phyloP scores from a whole-genome alignment of 78 protist genomes.

The Thecamonas trahens region DNA sequence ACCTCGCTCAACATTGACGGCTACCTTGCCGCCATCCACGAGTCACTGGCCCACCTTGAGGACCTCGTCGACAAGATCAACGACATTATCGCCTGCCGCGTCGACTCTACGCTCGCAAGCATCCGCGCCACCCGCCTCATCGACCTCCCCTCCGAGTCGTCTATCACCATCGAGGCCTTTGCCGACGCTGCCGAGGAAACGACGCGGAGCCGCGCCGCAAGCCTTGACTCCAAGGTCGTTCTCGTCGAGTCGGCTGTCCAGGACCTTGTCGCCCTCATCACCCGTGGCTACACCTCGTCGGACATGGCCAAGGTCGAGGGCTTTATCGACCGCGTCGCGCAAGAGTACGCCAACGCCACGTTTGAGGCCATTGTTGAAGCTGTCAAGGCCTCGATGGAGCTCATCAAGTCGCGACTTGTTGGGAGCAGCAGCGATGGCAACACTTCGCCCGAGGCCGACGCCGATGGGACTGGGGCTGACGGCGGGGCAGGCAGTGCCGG shows the following conservation, averaged over 20 bases:
- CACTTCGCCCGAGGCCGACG: no score
- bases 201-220: background rate
- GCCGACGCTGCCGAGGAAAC: conserved; percentile 14
- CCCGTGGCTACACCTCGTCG: no score
- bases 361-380: no score
- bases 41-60: conserved; percentile 18
- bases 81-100: conserved; percentile 44
- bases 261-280: background rate
- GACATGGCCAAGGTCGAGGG: no score
- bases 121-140: conserved; percentile 24
- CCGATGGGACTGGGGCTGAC: no score
- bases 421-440: no score
- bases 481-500: no score
- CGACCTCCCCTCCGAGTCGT: conserved; percentile 32
- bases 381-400: no score
- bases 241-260: background rate
- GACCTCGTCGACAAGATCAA: conserved; percentile 19
- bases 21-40: conserved; percentile 37
- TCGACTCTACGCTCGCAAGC: conserved; percentile 22
- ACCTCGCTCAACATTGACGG: conserved; percentile 62
- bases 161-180: conserved; percentile 43
- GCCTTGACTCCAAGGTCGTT: conserved; percentile 18
- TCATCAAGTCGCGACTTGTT: no score
- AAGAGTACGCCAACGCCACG: no score
- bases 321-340: no score